Percentiles rank a stretch among this genome's conserved stretches.
phyloP scores from a whole-genome alignment of 371 early-diverging fungal genomes.

The Rhizopus stolonifer region DNA sequence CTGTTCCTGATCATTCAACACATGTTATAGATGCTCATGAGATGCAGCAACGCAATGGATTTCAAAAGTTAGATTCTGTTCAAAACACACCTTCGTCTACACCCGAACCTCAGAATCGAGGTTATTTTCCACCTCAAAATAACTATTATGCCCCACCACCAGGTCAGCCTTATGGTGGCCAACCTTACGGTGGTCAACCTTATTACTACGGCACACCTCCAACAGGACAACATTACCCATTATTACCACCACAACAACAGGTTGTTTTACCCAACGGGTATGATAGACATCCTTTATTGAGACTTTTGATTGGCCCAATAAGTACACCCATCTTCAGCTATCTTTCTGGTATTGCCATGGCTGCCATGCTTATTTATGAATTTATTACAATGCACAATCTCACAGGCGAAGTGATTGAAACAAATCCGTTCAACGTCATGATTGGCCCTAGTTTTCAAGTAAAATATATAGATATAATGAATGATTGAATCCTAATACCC shows the following conservation, averaged over 20 bases:
- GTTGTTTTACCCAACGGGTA: slow-evolving; percentile 12
- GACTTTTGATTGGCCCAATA: slow-evolving; percentile 34
- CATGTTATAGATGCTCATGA: slow-evolving; percentile 6
- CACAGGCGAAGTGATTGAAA: slow-evolving; percentile 53
- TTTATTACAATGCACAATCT: slow-evolving; percentile 51
- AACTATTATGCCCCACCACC: neutral
- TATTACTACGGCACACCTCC: slow-evolving; percentile 13
- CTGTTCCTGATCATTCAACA: slow-evolving; percentile 7
- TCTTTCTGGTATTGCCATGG: slow-evolving; percentile 49
- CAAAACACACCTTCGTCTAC: slow-evolving; percentile 1
- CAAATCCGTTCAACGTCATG: slow-evolving; percentile 60
- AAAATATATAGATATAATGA: slow-evolving; percentile 4
- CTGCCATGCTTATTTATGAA: slow-evolving; percentile 55
- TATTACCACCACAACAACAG: slow-evolving; percentile 1
- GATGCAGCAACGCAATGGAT: slow-evolving; percentile 14
- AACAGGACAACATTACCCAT: slow-evolving; percentile 12
- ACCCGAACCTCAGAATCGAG: neutral
- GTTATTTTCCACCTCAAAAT: neutral
- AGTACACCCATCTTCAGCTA: slow-evolving; percentile 54
- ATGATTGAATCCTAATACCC: neutral
- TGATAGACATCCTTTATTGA: slow-evolving; percentile 12
- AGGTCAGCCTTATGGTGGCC: neutral
- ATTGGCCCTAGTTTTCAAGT: slow-evolving; percentile 62
- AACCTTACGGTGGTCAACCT: neutral
- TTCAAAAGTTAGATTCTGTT: slow-evolving; percentile 12